Conservation (phyloP, 352 stramenopile species). For the Globisporangium recalcitrans region DNA sequence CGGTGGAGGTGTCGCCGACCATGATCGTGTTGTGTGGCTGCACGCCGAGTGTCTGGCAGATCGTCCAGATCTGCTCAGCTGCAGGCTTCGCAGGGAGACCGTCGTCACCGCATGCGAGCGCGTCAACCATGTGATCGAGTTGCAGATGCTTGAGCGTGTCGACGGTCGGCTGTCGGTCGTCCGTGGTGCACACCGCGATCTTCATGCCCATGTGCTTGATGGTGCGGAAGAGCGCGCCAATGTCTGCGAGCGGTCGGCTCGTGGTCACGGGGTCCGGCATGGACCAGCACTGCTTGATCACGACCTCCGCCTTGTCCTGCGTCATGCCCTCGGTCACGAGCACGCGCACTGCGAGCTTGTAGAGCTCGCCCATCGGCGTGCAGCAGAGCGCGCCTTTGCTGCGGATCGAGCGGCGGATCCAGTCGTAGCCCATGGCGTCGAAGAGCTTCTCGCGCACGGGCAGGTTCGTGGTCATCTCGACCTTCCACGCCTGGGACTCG, state of each 20-base stretch:
- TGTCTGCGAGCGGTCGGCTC: constrained; percentile 64
- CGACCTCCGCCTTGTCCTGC: constrained; percentile 43
- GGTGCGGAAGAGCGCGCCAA: constrained; percentile 71
- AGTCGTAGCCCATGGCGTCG: constrained; percentile 85
- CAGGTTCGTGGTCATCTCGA: constrained; percentile 78
- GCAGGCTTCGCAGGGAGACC: constrained; percentile 75
- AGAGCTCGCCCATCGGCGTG: constrained; percentile 81
- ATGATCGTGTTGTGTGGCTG: constrained; percentile 85
- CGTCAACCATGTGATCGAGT: constrained; percentile 73
- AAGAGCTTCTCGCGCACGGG: constrained; percentile 83
- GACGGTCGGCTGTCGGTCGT: constrained; percentile 74
- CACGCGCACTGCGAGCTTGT: constrained; percentile 74
- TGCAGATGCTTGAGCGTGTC: constrained; percentile 73
- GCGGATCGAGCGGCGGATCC: constrained; percentile 73
- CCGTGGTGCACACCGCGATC: constrained; percentile 85
- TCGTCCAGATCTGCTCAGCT: constrained; percentile 80
- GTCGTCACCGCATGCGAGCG: constrained; percentile 75
- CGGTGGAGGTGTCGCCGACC: constrained; percentile 83
- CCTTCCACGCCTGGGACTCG: constrained; percentile 76
- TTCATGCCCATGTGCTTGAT: constrained; percentile 86
- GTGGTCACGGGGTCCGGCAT: constrained; percentile 78
- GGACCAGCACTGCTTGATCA: constrained; percentile 77
- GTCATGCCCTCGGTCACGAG: constrained; percentile 70
- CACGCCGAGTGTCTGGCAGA: constrained; percentile 73
- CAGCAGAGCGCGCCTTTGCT: constrained; percentile 81